Base-by-base conservation (phyloP, 129 eudicot genomes). In the Helianthus tuberosus region DNA sequence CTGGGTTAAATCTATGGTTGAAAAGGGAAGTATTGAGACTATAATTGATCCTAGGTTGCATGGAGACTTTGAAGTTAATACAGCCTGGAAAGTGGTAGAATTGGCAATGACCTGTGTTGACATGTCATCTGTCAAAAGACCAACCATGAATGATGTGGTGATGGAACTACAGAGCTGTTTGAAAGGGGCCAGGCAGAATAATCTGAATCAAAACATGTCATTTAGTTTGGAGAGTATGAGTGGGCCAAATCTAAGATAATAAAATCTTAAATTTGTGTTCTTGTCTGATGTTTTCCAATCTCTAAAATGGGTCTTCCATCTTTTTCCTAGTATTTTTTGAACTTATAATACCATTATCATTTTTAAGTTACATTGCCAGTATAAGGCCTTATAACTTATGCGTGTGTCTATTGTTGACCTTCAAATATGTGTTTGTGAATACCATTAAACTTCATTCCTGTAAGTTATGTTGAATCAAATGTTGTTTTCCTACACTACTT, bases 81-180 rank as follows among this genome's bases (percentile, higher is more conserved):
- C 71, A 44, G 78, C 60, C 3, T 63, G 50, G 78, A 74, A 74
- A 38, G 44, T 54, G 0, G 78, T 64, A 17, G 71, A 74, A 36
- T 9, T 74, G 64, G 71, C 71, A 64, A 64, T 74, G 78, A 15
- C 52, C 6, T 74, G 78, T 74, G 78, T 50, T 74, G 64, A 25
- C 17, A 47, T 51, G 52, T 35, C 63, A 35, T 74, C 78, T 1
- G 50, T 39, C 27, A 38, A 63, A 48, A 74, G 78, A n/a, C 78
- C 78, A 48, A 74, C 63, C 61, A 74, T 74, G 78, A 74, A 74
- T 4, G 71, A 74, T 63, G 78, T 74, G 17, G 78, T 74, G 52
- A 74, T 39, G 5, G 78, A 74, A 13, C 50, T 74, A 64, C 64
- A 74, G 29, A n/a, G 17, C 57, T 74, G 71, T 64, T 36, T 74